A percentile compares a stretch with the other conserved stretches of the same genome.
These are phyloP conservation scores for Sclerotinia borealis DNA, from an alignment of 2,329 filamentous ascomycete species.

Conservation along the genomic window DNA sequence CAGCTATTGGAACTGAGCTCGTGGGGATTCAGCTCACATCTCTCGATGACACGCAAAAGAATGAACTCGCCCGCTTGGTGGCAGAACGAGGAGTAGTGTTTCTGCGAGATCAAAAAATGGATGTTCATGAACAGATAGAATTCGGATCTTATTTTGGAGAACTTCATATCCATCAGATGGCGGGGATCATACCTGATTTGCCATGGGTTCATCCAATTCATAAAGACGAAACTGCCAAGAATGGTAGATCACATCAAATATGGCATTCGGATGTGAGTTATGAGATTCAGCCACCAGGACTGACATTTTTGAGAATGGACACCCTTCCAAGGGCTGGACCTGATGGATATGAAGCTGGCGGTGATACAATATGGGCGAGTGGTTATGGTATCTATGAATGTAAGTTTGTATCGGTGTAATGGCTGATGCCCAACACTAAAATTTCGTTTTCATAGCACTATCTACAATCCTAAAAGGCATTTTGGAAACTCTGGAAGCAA, in stretches of 20 bases:
- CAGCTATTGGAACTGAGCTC: conserved; percentile 65
- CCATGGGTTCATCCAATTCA: conserved; percentile 14
- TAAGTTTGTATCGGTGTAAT: conserved; percentile 38
- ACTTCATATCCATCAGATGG: conserved; percentile 11
- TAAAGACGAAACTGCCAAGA: conserved; percentile 10
- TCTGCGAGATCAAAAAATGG: conserved; percentile 42
- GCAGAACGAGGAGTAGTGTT: conserved; percentile 51
- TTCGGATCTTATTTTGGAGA: conserved; percentile 43
- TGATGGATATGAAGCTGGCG: conserved; percentile 9
- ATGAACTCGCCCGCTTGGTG: conserved; percentile 67
- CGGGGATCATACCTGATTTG: conserved; percentile 10
- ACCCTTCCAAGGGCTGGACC: conserved; percentile 57
- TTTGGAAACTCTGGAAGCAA: conserved; percentile 2
- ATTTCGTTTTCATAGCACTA: conserved; percentile 31
- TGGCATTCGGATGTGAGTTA: conserved; percentile 39
- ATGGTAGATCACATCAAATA: conserved; percentile 16
- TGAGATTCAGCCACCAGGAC: conserved; percentile 44
- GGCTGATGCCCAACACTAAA: conserved; percentile 40
- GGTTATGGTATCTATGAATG: conserved; percentile 42
- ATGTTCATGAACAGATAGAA: conserved; percentile 37
- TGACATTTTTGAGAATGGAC: conserved; percentile 44
- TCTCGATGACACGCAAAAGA: conserved; percentile 61
- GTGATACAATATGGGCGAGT: conserved; percentile 60
- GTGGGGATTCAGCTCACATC: conserved; percentile 62
- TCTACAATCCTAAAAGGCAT: conserved; percentile 1